These are phyloP conservation scores for Epichloe uncinata DNA, from an alignment of 2,329 filamentous ascomycete genomes.

Conservation along the genomic window DNA sequence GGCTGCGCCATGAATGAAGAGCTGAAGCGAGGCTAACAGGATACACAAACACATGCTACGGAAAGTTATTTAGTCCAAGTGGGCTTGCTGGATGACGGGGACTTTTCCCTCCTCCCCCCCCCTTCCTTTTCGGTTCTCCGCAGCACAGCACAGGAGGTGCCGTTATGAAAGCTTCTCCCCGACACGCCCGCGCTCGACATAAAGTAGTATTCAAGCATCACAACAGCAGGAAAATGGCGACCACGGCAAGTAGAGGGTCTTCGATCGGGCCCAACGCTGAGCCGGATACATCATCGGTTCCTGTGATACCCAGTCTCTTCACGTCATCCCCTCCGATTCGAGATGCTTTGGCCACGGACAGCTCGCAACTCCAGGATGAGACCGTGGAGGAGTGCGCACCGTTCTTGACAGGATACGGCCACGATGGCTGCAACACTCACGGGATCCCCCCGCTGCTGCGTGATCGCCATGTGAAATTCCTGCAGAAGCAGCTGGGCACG, in stretches of 20 bases:
- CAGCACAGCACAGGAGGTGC: neutral
- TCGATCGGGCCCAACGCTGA: neutral
- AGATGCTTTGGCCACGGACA: constrained; percentile 54
- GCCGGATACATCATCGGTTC: constrained; percentile 9
- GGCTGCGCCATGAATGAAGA: neutral
- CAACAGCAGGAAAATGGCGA: constrained; percentile 4
- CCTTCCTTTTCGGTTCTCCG: neutral
- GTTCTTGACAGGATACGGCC: constrained; percentile 44
- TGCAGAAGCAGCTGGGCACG: constrained; percentile 42
- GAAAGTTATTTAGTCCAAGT: constrained; percentile 3
- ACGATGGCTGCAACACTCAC: constrained; percentile 48
- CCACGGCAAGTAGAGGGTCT: constrained; percentile 1
- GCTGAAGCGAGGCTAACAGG: neutral
- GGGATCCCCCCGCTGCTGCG: constrained; percentile 66
- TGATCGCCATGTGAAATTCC: constrained; percentile 45
- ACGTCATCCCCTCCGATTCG: constrained; percentile 45
- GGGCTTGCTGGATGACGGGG: neutral
- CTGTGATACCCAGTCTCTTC: constrained; percentile 41
- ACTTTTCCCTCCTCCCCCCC: neutral
- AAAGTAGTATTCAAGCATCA: constrained; percentile 6
- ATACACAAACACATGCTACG: neutral
- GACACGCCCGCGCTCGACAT: constrained; percentile 4
- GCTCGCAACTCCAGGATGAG: constrained; percentile 53
- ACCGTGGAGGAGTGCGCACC: constrained; percentile 58
- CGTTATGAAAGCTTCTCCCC: constrained; percentile 4